Percentiles rank a stretch among this genome's conserved stretches.
These are phyloP conservation scores for Diaporthe amygdali DNA, from an alignment of 2,329 filamentous ascomycete genomes.

Conservation along the genomic window DNA sequence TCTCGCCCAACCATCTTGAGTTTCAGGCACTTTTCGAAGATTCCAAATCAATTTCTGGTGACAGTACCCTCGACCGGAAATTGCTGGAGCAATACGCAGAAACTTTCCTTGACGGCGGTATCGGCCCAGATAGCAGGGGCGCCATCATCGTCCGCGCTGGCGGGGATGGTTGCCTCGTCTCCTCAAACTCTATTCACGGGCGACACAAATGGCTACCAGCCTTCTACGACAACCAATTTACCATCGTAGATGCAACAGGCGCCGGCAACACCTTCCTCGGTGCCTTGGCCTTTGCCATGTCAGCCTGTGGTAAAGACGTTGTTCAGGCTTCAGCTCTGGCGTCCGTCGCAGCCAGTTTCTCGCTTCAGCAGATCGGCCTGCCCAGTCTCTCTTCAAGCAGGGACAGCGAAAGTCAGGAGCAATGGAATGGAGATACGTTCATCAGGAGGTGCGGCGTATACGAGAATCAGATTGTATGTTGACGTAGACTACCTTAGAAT, in stretches of 20 bases:
- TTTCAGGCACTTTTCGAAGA: constrained; percentile 32
- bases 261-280: constrained; percentile 43
- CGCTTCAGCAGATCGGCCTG: constrained; percentile 37
- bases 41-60: not conserved
- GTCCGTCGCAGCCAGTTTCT: constrained; percentile 39
- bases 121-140: not conserved
- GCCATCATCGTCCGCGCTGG: constrained; percentile 10
- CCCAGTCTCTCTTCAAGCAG: constrained; percentile 23
- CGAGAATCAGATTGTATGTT: not conserved
- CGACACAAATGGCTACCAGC: constrained; percentile 36
- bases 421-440: not conserved
- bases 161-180: constrained; percentile 7
- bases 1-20: constrained; percentile 45
- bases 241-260: constrained; percentile 40
- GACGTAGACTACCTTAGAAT: not conserved
- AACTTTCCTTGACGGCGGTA: not conserved
- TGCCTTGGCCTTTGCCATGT: constrained; percentile 35
- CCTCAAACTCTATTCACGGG: not conserved
- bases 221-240: constrained; percentile 28
- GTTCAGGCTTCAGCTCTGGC: constrained; percentile 36
- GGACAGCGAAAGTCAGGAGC: not conserved
- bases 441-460: not conserved
- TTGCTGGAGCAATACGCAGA: not conserved
- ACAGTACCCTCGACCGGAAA: not conserved
- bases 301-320: constrained; percentile 26